Evolutionary conservation across 2,329 filamentous ascomycete genomes (phyloP).

Genomic region (Sporothrix pseudoabietina): DNA sequence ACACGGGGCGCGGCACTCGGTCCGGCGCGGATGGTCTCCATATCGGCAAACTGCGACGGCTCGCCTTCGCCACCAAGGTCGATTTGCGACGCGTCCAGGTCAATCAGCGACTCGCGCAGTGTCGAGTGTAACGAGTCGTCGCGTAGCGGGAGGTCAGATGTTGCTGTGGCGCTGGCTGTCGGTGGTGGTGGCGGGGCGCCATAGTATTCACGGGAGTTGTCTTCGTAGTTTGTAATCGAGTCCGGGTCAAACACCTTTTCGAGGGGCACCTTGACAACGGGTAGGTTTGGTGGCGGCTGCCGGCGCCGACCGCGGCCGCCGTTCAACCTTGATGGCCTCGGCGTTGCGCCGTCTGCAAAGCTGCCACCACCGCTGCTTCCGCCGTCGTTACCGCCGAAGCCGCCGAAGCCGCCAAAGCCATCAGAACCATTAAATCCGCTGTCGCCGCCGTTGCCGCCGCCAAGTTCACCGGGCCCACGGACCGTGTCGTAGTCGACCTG

Average conservation of each 20-base stretch:
- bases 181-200: slow-evolving; percentile 49
- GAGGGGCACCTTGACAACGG: slow-evolving; percentile 60
- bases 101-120: slow-evolving; percentile 65
- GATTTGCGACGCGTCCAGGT: slow-evolving; percentile 58
- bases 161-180: slow-evolving; percentile 35
- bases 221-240: slow-evolving; percentile 65
- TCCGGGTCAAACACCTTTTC: slow-evolving; percentile 69
- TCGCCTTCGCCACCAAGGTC: slow-evolving; percentile 54
- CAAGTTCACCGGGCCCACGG: neutral
- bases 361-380: slow-evolving; percentile 14
- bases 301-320: slow-evolving; percentile 51
- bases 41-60: slow-evolving; percentile 62
- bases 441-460: slow-evolving; percentile 36
- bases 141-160: slow-evolving; percentile 61
- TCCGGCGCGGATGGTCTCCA: slow-evolving; percentile 60
- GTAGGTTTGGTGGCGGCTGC: slow-evolving; percentile 60
- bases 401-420: slow-evolving; percentile 42
- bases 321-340: slow-evolving; percentile 53
- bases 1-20: slow-evolving; percentile 45
- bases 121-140: slow-evolving; percentile 57
- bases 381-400: slow-evolving; percentile 44
- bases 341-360: slow-evolving; percentile 41
- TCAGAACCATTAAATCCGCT: neutral
- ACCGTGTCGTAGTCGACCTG: slow-evolving; percentile 50
- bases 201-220: slow-evolving; percentile 65